Percentiles rank a stretch among this genome's conserved stretches.
Conservation (phyloP, 768 basidiomycete genomes). For the Artomyces pyxidatus region DNA sequence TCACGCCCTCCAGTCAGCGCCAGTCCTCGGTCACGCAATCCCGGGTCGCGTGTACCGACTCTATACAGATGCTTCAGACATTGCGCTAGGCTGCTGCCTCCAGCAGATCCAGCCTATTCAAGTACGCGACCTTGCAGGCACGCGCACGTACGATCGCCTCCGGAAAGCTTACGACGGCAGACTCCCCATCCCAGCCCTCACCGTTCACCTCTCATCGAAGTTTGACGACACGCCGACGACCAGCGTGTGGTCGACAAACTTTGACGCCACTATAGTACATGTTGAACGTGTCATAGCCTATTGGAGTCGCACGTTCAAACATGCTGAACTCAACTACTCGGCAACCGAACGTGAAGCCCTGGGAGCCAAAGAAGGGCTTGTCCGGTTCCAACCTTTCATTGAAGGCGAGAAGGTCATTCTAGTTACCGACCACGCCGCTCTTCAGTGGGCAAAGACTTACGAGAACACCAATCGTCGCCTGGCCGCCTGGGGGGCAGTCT, state of each 20-base stretch:
- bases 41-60: slow-evolving; percentile 25
- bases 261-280: slow-evolving; percentile 17
- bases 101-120: slow-evolving; percentile 21
- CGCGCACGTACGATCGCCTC: slow-evolving; percentile 16
- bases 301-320: slow-evolving; percentile 19
- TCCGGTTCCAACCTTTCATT: slow-evolving; percentile 20
- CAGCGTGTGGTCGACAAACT: slow-evolving; percentile 9
- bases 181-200: slow-evolving; percentile 9
- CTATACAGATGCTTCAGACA: slow-evolving; percentile 26
- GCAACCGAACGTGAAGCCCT: slow-evolving; percentile 20
- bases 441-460: slow-evolving; percentile 30
- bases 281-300: slow-evolving; percentile 22
- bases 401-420: slow-evolving; percentile 18
- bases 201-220: slow-evolving; percentile 5
- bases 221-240: neutral
- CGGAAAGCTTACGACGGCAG: slow-evolving; percentile 6
- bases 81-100: slow-evolving; percentile 15
- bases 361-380: slow-evolving; percentile 17
- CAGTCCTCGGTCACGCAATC: slow-evolving; percentile 25
- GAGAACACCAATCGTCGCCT: slow-evolving; percentile 31
- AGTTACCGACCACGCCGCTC: slow-evolving; percentile 20
- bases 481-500: slow-evolving; percentile 28
- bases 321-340: slow-evolving; percentile 20
- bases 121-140: slow-evolving; percentile 17
- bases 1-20: slow-evolving; percentile 23